Base-by-base conservation (phyloP, 768 basidiomycete species). In the Serendipita sp. region DNA sequence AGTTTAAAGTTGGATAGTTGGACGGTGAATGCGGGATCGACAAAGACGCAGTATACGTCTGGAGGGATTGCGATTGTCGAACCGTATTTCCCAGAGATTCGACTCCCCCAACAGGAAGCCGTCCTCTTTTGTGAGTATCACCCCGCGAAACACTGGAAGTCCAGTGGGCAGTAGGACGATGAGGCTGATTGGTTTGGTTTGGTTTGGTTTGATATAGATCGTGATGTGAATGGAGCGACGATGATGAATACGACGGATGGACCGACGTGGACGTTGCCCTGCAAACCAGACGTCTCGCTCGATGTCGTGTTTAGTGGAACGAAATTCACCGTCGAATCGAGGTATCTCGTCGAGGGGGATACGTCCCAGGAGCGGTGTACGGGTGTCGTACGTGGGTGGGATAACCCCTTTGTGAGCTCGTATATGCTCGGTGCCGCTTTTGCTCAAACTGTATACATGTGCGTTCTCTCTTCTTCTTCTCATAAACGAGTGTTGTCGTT, bases 401-500 rank as follows among this genome's bases (percentile, higher is more conserved):
- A 60, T 38, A 60, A 60, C 34, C 56, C 56, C 16, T 60, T 60
- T 60, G 34, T 60, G 1, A 11, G 4, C 5, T 60, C 56, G 11
- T 60, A 60, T 38, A 28, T 60, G 28, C 56, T 60, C 28, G 56
- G 56, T 34, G 16, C 16, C 28, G 34, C 56, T 1, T 60, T 60
- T 60, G 56, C 56, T n/a, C 56, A 34, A 60, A 60, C 56, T 1
- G 56, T 60, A 8, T 60, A 60, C 56, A 60, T 60, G 56, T 60
- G 34, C 16, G 56, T 60, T 10, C 2, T n/a, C 56, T n/a, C 35
- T 18, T 60, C 37, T 30, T 28, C 16, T 24, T 16, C 48, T 34
- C 10, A 7, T n/a, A 53, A 1, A 5, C 48, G 8, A 8, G n/a
- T n/a, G 7, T 53, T 2, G 1, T 24, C 24, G 24, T 24, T 46